These are phyloP conservation scores for Chloris gayana DNA, from an alignment of 176 grass and related monocot species.

Conservation along the genomic window DNA sequence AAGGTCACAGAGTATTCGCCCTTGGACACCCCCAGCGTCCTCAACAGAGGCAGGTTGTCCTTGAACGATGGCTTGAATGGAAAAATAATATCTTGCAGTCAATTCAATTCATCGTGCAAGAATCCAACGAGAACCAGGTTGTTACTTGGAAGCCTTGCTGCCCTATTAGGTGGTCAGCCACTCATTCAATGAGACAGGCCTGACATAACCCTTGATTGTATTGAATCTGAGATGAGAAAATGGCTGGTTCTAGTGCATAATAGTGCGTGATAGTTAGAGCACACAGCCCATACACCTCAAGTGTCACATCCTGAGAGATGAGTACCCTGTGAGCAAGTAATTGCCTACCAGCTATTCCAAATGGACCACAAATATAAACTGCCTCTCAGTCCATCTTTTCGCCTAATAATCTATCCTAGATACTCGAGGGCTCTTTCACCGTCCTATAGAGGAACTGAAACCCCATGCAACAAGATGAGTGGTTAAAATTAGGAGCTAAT, in stretches of 20 bases:
- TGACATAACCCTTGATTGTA: conserved; percentile 62
- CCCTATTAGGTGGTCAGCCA: conserved; percentile 48
- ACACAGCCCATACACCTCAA: conserved; percentile 42
- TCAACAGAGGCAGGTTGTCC: conserved; percentile 50
- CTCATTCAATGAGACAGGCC: conserved; percentile 45
- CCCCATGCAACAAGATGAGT: background rate
- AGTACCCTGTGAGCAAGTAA: conserved; percentile 46
- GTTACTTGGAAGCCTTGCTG: conserved; percentile 49
- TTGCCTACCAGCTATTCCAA: conserved; percentile 53
- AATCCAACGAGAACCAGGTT: conserved; percentile 58
- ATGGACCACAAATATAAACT: conserved; percentile 40
- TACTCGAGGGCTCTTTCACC: conserved; percentile 26
- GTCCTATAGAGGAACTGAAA: conserved; percentile 34
- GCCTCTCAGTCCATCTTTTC: conserved; percentile 34
- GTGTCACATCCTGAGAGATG: conserved; percentile 38
- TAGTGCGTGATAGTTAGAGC: conserved; percentile 48
- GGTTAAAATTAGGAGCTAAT: conserved; percentile 48
- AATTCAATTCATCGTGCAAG: conserved; percentile 50
- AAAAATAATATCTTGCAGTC: conserved; percentile 35
- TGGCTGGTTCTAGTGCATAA: conserved; percentile 31
- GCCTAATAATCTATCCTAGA: conserved; percentile 42
- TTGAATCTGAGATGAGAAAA: conserved; percentile 61
- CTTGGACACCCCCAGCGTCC: conserved; percentile 30
- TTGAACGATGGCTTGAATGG: conserved; percentile 34
- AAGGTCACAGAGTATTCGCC: conserved; percentile 39